Base-by-base conservation (phyloP, 768 basidiomycete species). In the Chalciporus chontae region DNA sequence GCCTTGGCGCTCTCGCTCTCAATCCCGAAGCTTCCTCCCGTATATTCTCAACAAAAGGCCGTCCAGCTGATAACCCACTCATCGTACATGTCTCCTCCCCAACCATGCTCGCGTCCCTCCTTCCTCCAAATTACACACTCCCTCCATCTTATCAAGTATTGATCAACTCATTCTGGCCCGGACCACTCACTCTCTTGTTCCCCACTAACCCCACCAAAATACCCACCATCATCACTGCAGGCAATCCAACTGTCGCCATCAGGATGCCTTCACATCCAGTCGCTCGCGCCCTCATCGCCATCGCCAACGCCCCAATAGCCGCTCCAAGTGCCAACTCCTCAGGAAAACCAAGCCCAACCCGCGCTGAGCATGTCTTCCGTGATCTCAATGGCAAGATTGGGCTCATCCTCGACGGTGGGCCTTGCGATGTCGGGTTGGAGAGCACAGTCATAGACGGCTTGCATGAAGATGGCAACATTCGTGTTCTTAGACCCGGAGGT, bases 261-360 rank as follows among this genome's bases (percentile, higher is more conserved):
- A 79, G 96, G 39, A 92, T 98, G 84, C 96, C 96, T 2, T 85
- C 88, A 0, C 96, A 99, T 67, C 89, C 92, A 0, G 83, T 97
- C 31, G 94, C 96, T 0, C 76, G 94, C 40, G 92, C 90, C 0
- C 77, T 98, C 53, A 96, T 98, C 53, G 81, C 86, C 7, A 55
- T 84, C 15, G 67, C 86, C 1, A 74, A 87, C 45, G 65, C 79
- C 0, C 94, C 96, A 0, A 71, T 99, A 15, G 94, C 94, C 11
- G 96, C 95, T 0, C 96, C 96, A 0, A 94, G 90, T 53, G 95
- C 96, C 27, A 98, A 99, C 64, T 84, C 89, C 0, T 94, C 91
- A 1, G 94, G 94, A 9, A 87, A 92, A 60, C 95, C 96, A 6
- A 93, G 90, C 61, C 95, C 96, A 5, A 99, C 96, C 1, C 79